Evolutionary conservation across 768 basidiomycete genomes (phyloP).

Genomic region (Tephrocybe rancida): DNA sequence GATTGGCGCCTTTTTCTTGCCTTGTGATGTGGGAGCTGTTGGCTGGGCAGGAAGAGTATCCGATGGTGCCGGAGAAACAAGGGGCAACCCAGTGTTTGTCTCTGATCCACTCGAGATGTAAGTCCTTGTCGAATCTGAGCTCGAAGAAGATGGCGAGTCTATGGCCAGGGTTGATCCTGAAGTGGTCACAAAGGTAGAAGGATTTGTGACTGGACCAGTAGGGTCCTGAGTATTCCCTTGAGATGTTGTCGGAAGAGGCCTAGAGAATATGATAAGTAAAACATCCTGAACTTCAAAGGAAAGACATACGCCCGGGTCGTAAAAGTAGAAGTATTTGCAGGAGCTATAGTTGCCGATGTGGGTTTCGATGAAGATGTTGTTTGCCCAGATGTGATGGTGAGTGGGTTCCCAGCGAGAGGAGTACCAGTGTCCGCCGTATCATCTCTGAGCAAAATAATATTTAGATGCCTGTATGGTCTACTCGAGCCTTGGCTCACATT

Average conservation of each 20-base stretch:
- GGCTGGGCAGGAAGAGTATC: neutral
- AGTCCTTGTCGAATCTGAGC: too few species aligned
- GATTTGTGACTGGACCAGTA: neutral
- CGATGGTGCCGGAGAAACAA: neutral
- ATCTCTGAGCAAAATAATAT: neutral
- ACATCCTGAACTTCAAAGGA: neutral
- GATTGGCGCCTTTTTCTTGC: neutral
- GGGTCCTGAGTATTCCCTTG: neutral
- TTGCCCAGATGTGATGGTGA: neutral
- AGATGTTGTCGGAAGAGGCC: neutral
- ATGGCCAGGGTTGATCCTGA: neutral
- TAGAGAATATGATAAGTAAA: neutral
- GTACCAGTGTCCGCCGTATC: neutral
- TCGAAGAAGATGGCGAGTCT: neutral
- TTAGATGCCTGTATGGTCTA: neutral
- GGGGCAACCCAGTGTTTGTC: neutral
- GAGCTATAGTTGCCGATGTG: neutral
- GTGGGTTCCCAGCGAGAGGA: neutral
- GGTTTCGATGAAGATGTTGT: neutral
- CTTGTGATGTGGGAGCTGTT: neutral
- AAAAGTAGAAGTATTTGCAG: neutral
- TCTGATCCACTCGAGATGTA: neutral
- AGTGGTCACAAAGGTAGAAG: too few species aligned
- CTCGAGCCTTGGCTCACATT: neutral
- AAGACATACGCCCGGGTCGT: neutral